Base-by-base conservation (phyloP, 805 yeast species). In the Saccharomyces mikatae region DNA sequence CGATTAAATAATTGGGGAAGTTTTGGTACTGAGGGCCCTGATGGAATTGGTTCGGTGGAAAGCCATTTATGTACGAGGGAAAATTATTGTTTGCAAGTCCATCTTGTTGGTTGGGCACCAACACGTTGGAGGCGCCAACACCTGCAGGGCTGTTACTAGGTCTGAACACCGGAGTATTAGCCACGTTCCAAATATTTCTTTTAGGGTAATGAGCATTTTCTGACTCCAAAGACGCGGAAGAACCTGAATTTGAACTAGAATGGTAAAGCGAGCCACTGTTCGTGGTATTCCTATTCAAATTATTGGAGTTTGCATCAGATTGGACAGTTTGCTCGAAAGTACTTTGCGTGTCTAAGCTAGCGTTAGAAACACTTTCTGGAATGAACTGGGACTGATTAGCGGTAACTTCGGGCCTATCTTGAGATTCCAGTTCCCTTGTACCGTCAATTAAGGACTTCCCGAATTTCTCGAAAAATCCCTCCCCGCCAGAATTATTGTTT, bases 381-480 rank as follows among this genome's bases (percentile, higher is more conserved):
- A 24, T 48, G 50, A 32, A 17, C 27, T 48, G 26, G n/a, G 50
- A 13, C 52, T 47, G 21, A 27, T 10, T 22, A 44, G 21, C 14
- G 41, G 24, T 14, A 17, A 6, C 11, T 26, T 46, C 21, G 10
- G 29, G 29, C 27, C 27, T 29, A 26, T 31, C 26, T 46, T 36
- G 44, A n/a, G 44, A 51, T 52, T 63, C 73, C 29, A 70, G 58
- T 59, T 70, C 73, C 29, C 65, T 60, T 1, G 73, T 70, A 21
- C 71, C 72, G 51, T 69, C 72, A 27, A 69, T 66, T 36, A 70
- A 52, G 17, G 71, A 58, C 53, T 64, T 65, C 46, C 74, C 74
- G 52, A 70, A 65, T 48, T 60, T 60, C 52, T 70, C 71, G 50
- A 69, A 70, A 50, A 70, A 68, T 6, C 71, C 68, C 36, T 63